Percentiles rank a stretch among this genome's conserved stretches.
Conservation (phyloP, 768 basidiomycete genomes). For the Lactarius pseudohatsudake region DNA sequence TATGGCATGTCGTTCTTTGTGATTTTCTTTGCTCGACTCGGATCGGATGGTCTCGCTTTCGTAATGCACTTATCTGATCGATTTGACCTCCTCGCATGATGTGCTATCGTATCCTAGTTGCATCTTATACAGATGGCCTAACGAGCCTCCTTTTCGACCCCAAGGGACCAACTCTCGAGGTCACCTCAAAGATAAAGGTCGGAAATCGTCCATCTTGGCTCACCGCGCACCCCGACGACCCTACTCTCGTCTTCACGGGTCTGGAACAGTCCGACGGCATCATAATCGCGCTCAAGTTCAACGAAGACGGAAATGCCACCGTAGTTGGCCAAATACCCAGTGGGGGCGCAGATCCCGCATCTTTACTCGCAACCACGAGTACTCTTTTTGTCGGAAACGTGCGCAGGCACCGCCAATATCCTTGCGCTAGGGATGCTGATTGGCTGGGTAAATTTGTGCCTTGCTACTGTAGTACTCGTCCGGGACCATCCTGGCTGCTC, state of each 20-base stretch:
- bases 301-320: constrained; percentile 49
- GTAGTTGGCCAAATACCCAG: constrained; percentile 51
- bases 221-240: constrained; percentile 54
- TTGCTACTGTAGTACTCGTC: constrained; percentile 57
- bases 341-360: constrained; percentile 64
- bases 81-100: constrained; percentile 21
- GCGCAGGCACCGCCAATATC: constrained; percentile 35
- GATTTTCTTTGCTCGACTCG: neutral
- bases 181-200: constrained; percentile 46
- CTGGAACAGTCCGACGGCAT: constrained; percentile 69
- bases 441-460: constrained; percentile 4
- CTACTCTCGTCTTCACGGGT: constrained; percentile 60
- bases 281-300: constrained; percentile 58
- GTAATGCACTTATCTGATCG: neutral
- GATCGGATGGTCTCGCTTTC: neutral
- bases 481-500: constrained; percentile 56
- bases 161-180: constrained; percentile 43
- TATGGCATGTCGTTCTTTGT: neutral
- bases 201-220: constrained; percentile 80
- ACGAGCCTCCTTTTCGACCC: constrained; percentile 65
- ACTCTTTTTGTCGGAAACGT: constrained; percentile 74
- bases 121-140: constrained; percentile 63
- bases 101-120: constrained; percentile 51
- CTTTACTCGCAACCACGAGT: constrained; percentile 54
- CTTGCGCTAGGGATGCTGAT: neutral